Percentiles rank a stretch among this genome's conserved stretches.
Evolutionary conservation across 139 green algal genomes (phyloP).

Genomic region (Haematococcus lacustris): DNA sequence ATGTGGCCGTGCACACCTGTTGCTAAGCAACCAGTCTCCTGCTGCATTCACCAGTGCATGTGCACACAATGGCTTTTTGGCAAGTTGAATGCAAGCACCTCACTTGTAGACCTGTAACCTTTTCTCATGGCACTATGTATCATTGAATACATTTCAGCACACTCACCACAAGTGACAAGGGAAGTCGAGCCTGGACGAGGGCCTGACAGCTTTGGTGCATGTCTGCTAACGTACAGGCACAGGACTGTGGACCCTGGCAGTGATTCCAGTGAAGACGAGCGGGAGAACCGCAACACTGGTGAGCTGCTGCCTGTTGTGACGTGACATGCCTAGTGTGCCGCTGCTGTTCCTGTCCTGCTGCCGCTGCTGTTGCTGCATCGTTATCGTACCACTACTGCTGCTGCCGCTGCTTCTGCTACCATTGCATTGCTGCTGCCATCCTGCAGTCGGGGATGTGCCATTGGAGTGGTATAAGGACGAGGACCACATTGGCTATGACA

Average conservation of each 20-base stretch:
- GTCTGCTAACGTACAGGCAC: background rate
- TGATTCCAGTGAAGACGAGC: slow-evolving; percentile 93
- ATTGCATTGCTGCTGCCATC: background rate
- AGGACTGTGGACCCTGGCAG: slow-evolving; percentile 51
- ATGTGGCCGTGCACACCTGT: too few relatives aligned
- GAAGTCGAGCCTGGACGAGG: too few relatives aligned
- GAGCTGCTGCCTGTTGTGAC: too few relatives aligned
- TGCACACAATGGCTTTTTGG: background rate
- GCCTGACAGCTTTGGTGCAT: background rate
- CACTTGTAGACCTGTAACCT: too few relatives aligned
- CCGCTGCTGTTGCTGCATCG: background rate
- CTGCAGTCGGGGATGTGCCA: slow-evolving; percentile 77
- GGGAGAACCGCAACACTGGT: slow-evolving; percentile 73
- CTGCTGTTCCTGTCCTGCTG: background rate
- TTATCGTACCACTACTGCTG: background rate
- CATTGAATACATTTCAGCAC: background rate
- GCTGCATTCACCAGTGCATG: too few relatives aligned
- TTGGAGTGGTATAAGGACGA: slow-evolving; percentile 93
- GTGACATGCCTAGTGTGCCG: too few relatives aligned
- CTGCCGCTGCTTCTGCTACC: background rate
- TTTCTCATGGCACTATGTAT: too few relatives aligned
- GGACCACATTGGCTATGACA: slow-evolving; percentile 93
- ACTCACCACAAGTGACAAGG: background rate
- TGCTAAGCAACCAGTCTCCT: too few relatives aligned
- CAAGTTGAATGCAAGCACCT: too few relatives aligned